Conservation (phyloP, 1,139 yeast species). For the Arxiozyma bovina region DNA sequence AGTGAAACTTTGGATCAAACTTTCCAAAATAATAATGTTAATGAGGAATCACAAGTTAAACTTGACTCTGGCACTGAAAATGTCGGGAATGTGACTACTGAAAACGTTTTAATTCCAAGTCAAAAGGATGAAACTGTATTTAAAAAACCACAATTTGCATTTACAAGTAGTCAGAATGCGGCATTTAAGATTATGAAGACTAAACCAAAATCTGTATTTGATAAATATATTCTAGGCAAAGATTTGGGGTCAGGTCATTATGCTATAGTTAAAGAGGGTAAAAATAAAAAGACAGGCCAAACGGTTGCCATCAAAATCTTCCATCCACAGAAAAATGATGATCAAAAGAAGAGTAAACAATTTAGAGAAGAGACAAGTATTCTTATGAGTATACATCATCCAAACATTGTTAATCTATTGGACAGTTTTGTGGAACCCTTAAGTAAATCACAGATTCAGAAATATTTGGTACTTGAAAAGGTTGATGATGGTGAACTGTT, state of each 20-base stretch:
- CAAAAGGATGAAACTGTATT: conserved; percentile 15
- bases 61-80: neutral
- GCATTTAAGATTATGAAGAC: conserved; percentile 11
- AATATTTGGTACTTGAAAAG: conserved; percentile 63
- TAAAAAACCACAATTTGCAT: conserved; percentile 24
- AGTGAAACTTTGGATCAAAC: conserved; percentile 1
- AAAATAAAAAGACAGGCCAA: conserved; percentile 47
- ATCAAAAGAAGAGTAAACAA: conserved; percentile 38
- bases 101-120: neutral
- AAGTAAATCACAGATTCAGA: conserved; percentile 45
- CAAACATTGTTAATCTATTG: conserved; percentile 58
- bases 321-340: conserved; percentile 54
- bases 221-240: conserved; percentile 51
- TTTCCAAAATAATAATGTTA: neutral
- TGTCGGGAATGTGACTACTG: neutral
- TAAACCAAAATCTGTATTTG: conserved; percentile 37
- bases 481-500: conserved; percentile 68
- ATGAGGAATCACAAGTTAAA: neutral
- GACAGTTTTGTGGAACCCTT: conserved; percentile 65
- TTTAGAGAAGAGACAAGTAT: conserved; percentile 62
- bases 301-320: conserved; percentile 69
- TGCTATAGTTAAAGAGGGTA: conserved; percentile 67
- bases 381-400: conserved; percentile 57
- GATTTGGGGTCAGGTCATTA: conserved; percentile 71
- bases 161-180: conserved; percentile 21